Evolutionary conservation across 116 monocot genomes (phyloP), one percentile per base, ranked within the genome.

Genomic region (Dioscorea cayenensis): DNA sequence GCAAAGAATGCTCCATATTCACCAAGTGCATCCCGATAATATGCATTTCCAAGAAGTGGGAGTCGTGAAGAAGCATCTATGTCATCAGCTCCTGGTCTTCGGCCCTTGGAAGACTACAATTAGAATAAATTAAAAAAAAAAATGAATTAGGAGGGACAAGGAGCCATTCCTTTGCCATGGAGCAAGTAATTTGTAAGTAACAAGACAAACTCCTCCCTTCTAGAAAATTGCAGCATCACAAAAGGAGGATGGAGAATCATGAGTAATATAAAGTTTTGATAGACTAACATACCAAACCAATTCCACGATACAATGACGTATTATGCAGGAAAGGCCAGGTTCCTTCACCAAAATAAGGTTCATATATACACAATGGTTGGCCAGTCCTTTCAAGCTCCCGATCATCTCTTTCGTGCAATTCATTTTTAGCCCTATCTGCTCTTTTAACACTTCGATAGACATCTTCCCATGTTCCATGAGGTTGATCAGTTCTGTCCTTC

Each of bases 311-410:
- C n/a, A 99, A 85, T 22, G 99, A 91, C 23, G 75, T 85, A 65
- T 82, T 77, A 28, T 99, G 94, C 58, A 99, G 84, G 85, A 99
- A 99, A 60, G 84, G 82, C 99, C 99, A 99, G 1, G 85, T 79
- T 70, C 94, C 99, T 85, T 94, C 94, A 36, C 94, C 99, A 84
- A 85, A 87, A 75, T 91, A 99, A 70, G 99, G 99, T 76, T 99
- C 99, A 79, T 99, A 99, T 76, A 99, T 99, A 84, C 91, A 94
- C 17, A 99, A 59, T 7, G 91, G 94, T 71, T 99, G 99, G 27
- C 94, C 99, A 21, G 85, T 91, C 76, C 99, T 78, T 80, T 99
- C 99, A 79, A 99, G 94, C 77, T 99, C 99, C 76, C 81, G 83
- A 29, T 94, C 91, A 78, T 99, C 91, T 73, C 91, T 83, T 75